Percentiles rank a stretch among this genome's conserved stretches.
Conservation (phyloP, 129 eudicot genomes). For the Flaveria linearis region DNA sequence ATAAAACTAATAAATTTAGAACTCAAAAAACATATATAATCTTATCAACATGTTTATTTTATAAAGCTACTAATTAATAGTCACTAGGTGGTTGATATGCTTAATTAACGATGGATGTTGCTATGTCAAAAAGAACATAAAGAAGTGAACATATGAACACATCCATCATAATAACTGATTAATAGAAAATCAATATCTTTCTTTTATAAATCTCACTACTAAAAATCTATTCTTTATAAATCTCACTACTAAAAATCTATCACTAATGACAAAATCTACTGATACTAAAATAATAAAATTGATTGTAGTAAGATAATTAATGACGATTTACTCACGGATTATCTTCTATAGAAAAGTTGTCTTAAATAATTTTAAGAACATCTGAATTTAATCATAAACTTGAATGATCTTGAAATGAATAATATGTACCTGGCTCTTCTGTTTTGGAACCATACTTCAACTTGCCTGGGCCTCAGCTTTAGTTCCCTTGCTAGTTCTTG, state of each 20-base stretch:
- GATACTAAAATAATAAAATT: too few relatives aligned
- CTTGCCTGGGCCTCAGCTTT: constrained; percentile 85
- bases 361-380: background rate
- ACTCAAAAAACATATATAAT: background rate
- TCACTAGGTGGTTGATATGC: constrained; percentile 1
- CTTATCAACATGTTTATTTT: background rate
- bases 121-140: background rate
- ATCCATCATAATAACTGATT: background rate
- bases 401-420: background rate
- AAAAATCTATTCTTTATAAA: background rate
- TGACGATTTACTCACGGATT: too few relatives aligned
- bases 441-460: constrained; percentile 98
- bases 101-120: background rate
- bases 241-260: background rate
- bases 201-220: constrained; percentile 1
- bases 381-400: background rate
- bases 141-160: constrained; percentile 12
- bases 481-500: constrained; percentile 78
- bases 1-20: background rate
- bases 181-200: constrained; percentile 17
- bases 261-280: too few relatives aligned
- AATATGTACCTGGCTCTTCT: constrained; percentile 80
- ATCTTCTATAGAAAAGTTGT: background rate
- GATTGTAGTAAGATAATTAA: too few relatives aligned
- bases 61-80: background rate